Percentiles rank a stretch among this genome's conserved stretches.
Evolutionary conservation across 2,329 filamentous ascomycete species (phyloP).

Genomic region (Fusarium veterinarium): DNA sequence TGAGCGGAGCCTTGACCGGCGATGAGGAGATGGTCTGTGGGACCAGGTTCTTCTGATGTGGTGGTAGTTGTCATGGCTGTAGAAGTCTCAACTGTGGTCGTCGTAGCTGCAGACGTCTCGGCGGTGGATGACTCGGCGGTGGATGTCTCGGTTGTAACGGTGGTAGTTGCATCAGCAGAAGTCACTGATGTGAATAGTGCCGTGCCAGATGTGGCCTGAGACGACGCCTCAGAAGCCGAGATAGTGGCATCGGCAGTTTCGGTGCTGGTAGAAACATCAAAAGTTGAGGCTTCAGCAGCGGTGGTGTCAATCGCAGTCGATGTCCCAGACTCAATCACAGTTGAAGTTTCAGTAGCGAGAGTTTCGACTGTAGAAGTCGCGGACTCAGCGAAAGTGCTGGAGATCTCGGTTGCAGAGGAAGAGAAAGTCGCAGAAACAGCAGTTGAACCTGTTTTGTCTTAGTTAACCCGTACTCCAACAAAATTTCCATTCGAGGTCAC

Average conservation of each 20-base stretch:
- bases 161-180: background rate
- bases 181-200: background rate
- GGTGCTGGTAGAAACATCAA: background rate
- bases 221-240: background rate
- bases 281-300: background rate
- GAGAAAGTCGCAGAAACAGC: background rate
- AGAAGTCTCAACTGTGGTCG: fast-evolving
- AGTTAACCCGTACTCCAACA: fast-evolving
- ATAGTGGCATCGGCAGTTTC: background rate
- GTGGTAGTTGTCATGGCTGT: background rate
- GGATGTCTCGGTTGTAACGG: background rate
- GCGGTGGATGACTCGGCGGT: background rate
- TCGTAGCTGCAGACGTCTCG: background rate
- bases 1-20: background rate
- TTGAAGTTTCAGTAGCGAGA: background rate
- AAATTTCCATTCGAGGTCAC: too few relatives aligned
- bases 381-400: background rate
- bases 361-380: background rate
- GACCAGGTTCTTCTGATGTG: background rate
- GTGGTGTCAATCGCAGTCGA: background rate
- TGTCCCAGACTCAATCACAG: background rate
- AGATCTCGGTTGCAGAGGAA: fast-evolving
- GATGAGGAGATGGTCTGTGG: background rate
- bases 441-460: background rate
- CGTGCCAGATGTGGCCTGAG: background rate